Percentiles rank a stretch among this genome's conserved stretches.
Conservation (phyloP, 1,139 yeast species). For the Wickerhamomyces sp. region DNA sequence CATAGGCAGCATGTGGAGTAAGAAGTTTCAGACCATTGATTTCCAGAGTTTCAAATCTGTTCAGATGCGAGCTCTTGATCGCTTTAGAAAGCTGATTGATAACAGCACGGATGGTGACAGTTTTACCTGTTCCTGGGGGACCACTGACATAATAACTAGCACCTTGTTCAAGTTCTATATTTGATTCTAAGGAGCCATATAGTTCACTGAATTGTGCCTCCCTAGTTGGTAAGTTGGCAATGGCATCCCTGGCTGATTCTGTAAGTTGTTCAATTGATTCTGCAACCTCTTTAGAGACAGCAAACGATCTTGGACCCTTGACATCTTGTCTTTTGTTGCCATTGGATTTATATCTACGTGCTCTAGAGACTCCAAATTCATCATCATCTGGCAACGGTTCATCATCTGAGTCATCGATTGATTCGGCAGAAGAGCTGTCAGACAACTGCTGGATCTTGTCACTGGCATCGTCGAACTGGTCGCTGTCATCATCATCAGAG, state of each 20-base stretch:
- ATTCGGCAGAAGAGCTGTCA: too few relatives aligned
- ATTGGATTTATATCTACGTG: background rate
- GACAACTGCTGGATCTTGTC: background rate
- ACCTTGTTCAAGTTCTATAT: conserved; percentile 70
- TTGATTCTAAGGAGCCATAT: conserved; percentile 66
- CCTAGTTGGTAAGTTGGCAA: conserved; percentile 64
- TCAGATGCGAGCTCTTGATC: conserved; percentile 41
- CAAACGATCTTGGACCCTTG: conserved; percentile 15
- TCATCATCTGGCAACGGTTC: background rate
- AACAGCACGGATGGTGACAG: conserved; percentile 89
- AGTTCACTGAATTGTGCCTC: conserved; percentile 80
- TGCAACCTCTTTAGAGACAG: conserved; percentile 1
- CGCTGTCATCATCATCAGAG: conserved; percentile 3
- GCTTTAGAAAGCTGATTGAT: conserved; percentile 56
- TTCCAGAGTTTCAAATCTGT: conserved; percentile 69
- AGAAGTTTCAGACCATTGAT: conserved; percentile 86
- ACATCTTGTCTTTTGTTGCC: conserved; percentile 2
- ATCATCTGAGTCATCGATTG: background rate
- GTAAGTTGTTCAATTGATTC: conserved; percentile 1
- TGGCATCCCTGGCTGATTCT: conserved; percentile 2
- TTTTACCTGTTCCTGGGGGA: conserved; percentile 97
- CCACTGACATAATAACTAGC: conserved; percentile 90
- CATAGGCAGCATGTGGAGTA: conserved; percentile 84
- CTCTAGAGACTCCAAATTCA: conserved; percentile 2
- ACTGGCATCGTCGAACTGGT: background rate